These are phyloP conservation scores for Pleurotus eryngii DNA, from an alignment of 768 basidiomycete species.

Conservation along the genomic window DNA sequence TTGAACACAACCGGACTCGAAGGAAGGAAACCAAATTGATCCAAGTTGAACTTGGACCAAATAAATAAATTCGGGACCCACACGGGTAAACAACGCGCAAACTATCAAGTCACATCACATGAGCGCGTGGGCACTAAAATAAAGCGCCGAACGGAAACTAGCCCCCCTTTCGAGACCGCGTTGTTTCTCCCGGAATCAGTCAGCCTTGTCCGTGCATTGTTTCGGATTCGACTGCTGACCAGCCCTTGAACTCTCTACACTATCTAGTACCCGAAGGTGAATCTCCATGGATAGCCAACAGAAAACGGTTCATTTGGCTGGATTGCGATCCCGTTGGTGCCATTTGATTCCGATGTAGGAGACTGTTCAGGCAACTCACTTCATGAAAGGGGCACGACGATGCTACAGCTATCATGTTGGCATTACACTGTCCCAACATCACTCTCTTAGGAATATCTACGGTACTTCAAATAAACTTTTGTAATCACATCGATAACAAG, in stretches of 20 bases:
- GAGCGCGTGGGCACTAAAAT: slow-evolving; percentile 13
- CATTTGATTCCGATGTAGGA: background rate
- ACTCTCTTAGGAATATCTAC: slow-evolving; percentile 81
- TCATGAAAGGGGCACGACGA: slow-evolving; percentile 81
- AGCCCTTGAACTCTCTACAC: too few species aligned
- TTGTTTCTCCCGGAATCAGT: background rate
- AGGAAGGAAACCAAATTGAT: slow-evolving; percentile 15
- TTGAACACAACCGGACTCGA: slow-evolving; percentile 18
- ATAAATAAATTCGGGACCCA: slow-evolving; percentile 12
- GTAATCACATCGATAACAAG: background rate
- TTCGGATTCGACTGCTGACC: background rate
- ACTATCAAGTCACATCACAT: slow-evolving; percentile 25
- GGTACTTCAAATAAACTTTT: slow-evolving; percentile 33
- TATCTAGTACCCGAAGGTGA: background rate
- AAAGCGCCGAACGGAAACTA: background rate
- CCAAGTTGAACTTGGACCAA: slow-evolving; percentile 11
- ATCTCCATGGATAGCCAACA: background rate
- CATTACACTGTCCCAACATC: slow-evolving; percentile 62
- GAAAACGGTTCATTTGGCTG: slow-evolving; percentile 42
- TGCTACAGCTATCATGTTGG: slow-evolving; percentile 79
- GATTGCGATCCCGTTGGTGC: slow-evolving; percentile 62
- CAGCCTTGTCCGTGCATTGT: background rate
- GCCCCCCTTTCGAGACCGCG: background rate
- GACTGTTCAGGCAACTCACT: background rate
- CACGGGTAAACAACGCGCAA: slow-evolving; percentile 22